Conservation (phyloP, 1,139 yeast species). For the Arxiozyma heterogenica region DNA sequence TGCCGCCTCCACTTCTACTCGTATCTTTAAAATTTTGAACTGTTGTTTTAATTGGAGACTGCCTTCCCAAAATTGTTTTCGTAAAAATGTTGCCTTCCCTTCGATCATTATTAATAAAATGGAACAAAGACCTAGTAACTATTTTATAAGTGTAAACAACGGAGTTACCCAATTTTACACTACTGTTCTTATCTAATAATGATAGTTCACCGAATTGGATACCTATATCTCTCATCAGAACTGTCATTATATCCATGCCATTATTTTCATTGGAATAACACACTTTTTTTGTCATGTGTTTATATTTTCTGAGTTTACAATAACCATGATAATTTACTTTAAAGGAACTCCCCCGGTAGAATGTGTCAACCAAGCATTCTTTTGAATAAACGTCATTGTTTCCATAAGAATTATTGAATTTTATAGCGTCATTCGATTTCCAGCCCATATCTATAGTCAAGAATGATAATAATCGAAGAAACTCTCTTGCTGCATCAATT, state of each 20-base stretch:
- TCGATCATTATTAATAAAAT: constrained; percentile 11
- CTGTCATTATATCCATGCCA: constrained; percentile 25
- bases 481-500: constrained; percentile 39
- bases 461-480: constrained; percentile 44
- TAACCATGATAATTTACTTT: constrained; percentile 24
- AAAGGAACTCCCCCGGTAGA: constrained; percentile 17
- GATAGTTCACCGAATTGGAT: constrained; percentile 24
- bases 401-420: constrained; percentile 7
- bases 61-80: constrained; percentile 5
- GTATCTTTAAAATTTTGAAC: background rate
- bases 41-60: background rate
- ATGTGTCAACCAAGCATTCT: constrained; percentile 24
- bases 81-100: constrained; percentile 11
- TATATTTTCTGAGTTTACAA: constrained; percentile 17
- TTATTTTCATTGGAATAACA: constrained; percentile 21
- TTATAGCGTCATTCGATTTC: constrained; percentile 13
- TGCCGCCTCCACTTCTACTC: background rate
- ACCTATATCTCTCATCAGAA: constrained; percentile 26
- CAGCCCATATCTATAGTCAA: constrained; percentile 46
- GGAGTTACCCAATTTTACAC: constrained; percentile 21
- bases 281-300: constrained; percentile 1
- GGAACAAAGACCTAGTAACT: constrained; percentile 13
- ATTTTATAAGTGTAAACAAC: constrained; percentile 18
- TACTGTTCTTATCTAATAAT: constrained; percentile 13
- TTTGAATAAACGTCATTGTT: constrained; percentile 16